phyloP scores from a whole-genome alignment of 306 rosid species.

The Cicer pinnatifidum region DNA sequence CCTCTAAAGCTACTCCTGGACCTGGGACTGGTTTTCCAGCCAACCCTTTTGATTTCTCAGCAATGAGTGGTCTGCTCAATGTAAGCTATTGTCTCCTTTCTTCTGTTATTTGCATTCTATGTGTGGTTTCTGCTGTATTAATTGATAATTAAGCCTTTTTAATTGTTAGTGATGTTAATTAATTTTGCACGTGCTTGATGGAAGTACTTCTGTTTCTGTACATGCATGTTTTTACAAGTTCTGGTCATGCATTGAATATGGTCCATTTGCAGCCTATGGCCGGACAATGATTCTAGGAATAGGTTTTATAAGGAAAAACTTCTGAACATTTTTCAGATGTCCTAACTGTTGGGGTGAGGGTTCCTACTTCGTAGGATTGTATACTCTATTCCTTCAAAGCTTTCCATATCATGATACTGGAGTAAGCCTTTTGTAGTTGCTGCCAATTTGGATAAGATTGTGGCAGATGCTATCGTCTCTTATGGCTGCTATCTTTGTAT shows the following conservation, averaged over 20 bases:
- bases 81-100: slow-evolving; percentile 48
- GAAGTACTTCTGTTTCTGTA: slow-evolving; percentile 4
- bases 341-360: slow-evolving; percentile 20
- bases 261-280: slow-evolving; percentile 38
- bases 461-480: slow-evolving; percentile 25
- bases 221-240: slow-evolving; percentile 20
- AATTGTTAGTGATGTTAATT: slow-evolving; percentile 36
- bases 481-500: slow-evolving; percentile 3
- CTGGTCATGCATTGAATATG: slow-evolving; percentile 6
- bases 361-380: background rate
- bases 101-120: slow-evolving; percentile 12
- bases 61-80: slow-evolving; percentile 92
- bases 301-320: slow-evolving; percentile 5
- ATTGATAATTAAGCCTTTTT: slow-evolving; percentile 9
- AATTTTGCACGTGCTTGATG: slow-evolving; percentile 30
- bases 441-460: slow-evolving; percentile 31
- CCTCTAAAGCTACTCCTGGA: slow-evolving; percentile 59
- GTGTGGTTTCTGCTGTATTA: slow-evolving; percentile 5
- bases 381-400: slow-evolving; percentile 21
- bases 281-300: slow-evolving; percentile 24
- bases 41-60: slow-evolving; percentile 94
- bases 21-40: slow-evolving; percentile 63
- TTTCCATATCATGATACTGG: slow-evolving; percentile 6
- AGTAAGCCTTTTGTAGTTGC: slow-evolving; percentile 19
- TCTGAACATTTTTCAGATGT: background rate